A percentile compares a stretch with the other conserved stretches of the same genome.
phyloP scores from a whole-genome alignment of 1,139 yeast genomes.

The Hanseniaspora sp. region DNA sequence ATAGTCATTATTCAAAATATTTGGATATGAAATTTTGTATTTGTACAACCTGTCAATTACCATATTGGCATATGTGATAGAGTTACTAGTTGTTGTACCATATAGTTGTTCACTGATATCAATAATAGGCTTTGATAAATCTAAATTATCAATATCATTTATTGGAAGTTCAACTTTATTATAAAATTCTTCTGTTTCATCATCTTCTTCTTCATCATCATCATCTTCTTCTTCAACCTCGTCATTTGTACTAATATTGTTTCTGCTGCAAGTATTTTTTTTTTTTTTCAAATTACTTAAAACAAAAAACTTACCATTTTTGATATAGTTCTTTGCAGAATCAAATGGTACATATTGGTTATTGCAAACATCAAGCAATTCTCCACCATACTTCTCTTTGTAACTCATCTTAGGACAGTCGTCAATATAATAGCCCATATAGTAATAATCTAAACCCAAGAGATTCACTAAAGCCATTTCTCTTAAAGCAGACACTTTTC shows the following conservation, averaged over 20 bases:
- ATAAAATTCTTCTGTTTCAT: conserved; percentile 15
- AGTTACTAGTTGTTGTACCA: conserved; percentile 26
- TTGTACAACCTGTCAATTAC: conserved; percentile 25
- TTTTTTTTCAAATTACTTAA: conserved; percentile 16
- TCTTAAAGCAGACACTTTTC: conserved; percentile 63
- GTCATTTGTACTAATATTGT: not conserved
- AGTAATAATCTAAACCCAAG: conserved; percentile 41
- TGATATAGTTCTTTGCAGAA: conserved; percentile 29
- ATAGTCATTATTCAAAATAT: conserved; percentile 18
- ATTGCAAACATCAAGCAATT: conserved; percentile 45
- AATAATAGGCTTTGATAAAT: conserved; percentile 6
- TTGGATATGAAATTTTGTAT: conserved; percentile 21
- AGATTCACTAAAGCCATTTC: conserved; percentile 46
- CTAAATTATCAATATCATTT: conserved; percentile 19
- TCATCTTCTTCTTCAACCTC: not conserved
- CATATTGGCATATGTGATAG: conserved; percentile 27
- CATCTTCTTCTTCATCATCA: not conserved
- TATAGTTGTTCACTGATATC: conserved; percentile 35
- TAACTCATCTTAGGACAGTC: conserved; percentile 77
- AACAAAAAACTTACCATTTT: conserved; percentile 38
- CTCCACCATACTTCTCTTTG: conserved; percentile 69
- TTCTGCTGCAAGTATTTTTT: not conserved
- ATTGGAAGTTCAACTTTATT: conserved; percentile 18
- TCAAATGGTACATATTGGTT: conserved; percentile 38
- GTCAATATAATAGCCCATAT: conserved; percentile 66